Base-by-base conservation (phyloP, 441 rosid genomes). In the Bocquillonia castaneifolia region DNA sequence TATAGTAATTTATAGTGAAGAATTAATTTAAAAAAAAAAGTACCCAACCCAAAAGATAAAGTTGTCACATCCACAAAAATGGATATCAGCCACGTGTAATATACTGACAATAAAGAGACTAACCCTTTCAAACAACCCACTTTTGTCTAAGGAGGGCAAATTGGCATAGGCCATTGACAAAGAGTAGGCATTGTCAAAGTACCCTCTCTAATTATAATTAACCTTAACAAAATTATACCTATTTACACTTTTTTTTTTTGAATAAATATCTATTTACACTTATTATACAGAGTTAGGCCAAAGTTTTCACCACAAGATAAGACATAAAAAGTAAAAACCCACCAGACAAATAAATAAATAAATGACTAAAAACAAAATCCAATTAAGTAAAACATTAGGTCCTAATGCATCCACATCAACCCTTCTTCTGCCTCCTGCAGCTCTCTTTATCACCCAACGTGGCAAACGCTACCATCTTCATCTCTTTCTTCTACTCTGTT, bases 101-200 rank as follows among this genome's bases (percentile, higher is more conserved):
- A 73, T 45, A 36, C 28, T 0, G 59, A 60, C 72, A 48, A 69
- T 20, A 55, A 68, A 72, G 70, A 69, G 64, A 28, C 51, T 26
- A 17, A 18, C 37, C 59, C 56, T 56, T 77, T 72, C 58, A 73
- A 59, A 63, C 75, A 66, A 59, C 57, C 67, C 32, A 47, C 69
- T 36, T 68, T 59, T 37, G 64, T 37, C 72, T n/a, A 40, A 31
- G 20, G 9, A 9, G 1, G 1, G 15, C 3, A 22, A 20, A 14
- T 3, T 42, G 2, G 53, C 65, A 40, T 2, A 32, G 42, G 29
- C 32, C 29, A 58, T 17, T 26, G 40, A 5, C 23, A 45, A 29
- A n/a, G n/a, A n/a, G n/a, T n/a, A n/a, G n/a, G n/a, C 23, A 34
- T 42, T 61, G 22, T 10, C 51, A 47, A 8, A 9, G 13, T 40